phyloP scores from a whole-genome alignment of 352 stramenopile species.

The Lagenidium giganteum region DNA sequence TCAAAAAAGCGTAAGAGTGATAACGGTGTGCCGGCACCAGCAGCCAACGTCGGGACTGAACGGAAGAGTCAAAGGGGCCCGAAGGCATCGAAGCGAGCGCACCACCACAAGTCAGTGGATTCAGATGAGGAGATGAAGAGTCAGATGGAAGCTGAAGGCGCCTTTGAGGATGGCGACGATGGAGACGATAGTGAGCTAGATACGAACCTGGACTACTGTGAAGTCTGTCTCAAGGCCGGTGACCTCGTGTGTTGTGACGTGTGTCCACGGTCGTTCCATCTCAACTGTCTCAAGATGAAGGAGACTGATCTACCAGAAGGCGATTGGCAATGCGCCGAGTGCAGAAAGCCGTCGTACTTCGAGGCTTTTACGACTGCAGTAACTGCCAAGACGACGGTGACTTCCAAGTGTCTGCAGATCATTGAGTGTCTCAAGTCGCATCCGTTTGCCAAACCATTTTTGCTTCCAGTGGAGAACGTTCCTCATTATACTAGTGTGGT shows the following conservation, averaged over 20 bases:
- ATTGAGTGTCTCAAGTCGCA: slow-evolving; percentile 65
- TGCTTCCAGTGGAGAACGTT: slow-evolving; percentile 70
- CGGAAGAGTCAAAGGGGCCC: too few species aligned
- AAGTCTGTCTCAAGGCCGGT: slow-evolving; percentile 77
- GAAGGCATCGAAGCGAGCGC: background rate
- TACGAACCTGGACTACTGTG: slow-evolving; percentile 79
- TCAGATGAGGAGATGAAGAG: slow-evolving; percentile 1
- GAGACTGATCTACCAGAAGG: slow-evolving; percentile 70
- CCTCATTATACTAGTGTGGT: slow-evolving; percentile 71
- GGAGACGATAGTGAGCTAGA: slow-evolving; percentile 56
- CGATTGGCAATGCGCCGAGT: slow-evolving; percentile 81
- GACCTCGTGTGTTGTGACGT: slow-evolving; percentile 88
- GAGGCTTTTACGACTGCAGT: slow-evolving; percentile 39
- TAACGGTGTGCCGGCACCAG: background rate
- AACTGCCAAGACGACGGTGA: slow-evolving; percentile 38
- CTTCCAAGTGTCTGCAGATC: slow-evolving; percentile 64
- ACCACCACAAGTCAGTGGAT: slow-evolving; percentile 3
- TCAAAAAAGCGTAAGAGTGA: slow-evolving; percentile 11
- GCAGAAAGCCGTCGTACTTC: slow-evolving; percentile 68
- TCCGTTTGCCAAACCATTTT: slow-evolving; percentile 76
- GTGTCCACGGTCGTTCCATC: slow-evolving; percentile 90
- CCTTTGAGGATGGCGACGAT: slow-evolving; percentile 11
- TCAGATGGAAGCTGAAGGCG: background rate
- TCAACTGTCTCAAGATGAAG: slow-evolving; percentile 72
- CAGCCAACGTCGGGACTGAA: too few species aligned